phyloP scores from a whole-genome alignment of 2,329 filamentous ascomycete species.

The Chrysoporthe puriensis region DNA sequence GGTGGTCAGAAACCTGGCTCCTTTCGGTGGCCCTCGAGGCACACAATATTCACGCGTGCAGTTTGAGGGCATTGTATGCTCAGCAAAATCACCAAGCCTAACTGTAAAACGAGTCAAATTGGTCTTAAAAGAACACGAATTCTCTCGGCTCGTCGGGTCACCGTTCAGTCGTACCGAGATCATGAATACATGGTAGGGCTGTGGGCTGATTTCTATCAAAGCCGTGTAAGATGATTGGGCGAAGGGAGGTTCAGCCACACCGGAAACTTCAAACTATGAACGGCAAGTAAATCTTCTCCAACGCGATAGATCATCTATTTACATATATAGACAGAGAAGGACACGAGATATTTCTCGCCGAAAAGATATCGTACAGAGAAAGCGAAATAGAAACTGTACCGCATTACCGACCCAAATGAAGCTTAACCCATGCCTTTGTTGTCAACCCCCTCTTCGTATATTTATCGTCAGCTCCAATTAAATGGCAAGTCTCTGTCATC shows the following conservation, averaged over 20 bases:
- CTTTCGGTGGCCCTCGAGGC: background rate
- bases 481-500: background rate
- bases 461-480: background rate
- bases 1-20: background rate
- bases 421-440: background rate
- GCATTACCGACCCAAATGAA: background rate
- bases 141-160: background rate
- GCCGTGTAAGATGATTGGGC: conserved; percentile 2
- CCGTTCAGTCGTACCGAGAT: background rate
- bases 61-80: background rate
- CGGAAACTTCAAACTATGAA: background rate
- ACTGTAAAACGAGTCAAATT: background rate
- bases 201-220: background rate
- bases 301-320: background rate
- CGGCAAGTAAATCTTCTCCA: background rate
- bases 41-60: background rate
- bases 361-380: background rate
- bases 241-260: background rate
- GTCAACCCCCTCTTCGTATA: background rate
- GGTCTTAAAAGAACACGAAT: background rate
- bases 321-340: background rate
- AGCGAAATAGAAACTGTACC: background rate
- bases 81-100: background rate
- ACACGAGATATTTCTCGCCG: background rate
- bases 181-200: background rate